Evolutionary conservation across 2,329 filamentous ascomycete species (phyloP).

Genomic region (Alternaria sp.): DNA sequence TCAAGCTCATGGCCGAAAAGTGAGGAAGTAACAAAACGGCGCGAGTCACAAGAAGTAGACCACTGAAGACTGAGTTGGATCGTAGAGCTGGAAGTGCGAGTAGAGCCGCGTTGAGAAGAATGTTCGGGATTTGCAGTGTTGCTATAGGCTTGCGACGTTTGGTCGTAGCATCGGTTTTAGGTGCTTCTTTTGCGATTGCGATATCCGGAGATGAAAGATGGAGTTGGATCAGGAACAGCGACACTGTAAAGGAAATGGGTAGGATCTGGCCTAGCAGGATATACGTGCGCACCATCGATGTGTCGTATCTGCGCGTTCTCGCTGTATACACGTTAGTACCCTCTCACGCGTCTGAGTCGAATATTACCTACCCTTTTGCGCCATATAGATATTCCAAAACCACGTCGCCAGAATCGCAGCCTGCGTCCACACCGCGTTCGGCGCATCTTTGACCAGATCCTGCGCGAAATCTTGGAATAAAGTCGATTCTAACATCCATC

Average conservation of each 20-base stretch:
- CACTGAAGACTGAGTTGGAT: conserved; percentile 22
- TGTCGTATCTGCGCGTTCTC: conserved; percentile 14
- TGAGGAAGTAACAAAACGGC: conserved; percentile 33
- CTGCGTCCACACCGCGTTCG: conserved; percentile 37
- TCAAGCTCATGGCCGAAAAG: conserved; percentile 20
- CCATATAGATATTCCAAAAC: conserved; percentile 42
- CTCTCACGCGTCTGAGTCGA: background rate
- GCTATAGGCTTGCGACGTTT: conserved; percentile 18
- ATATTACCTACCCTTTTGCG: conserved; percentile 25
- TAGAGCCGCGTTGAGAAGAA: conserved; percentile 33
- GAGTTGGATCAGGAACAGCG: conserved; percentile 36
- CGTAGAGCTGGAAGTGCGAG: conserved; percentile 28
- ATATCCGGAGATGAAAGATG: conserved; percentile 30
- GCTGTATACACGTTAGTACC: conserved; percentile 16
- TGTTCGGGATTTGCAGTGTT: conserved; percentile 31
- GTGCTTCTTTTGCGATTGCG: background rate
- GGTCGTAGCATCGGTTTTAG: background rate
- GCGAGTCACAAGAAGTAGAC: conserved; percentile 27
- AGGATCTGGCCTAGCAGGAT: conserved; percentile 39
- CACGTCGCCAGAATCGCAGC: conserved; percentile 33
- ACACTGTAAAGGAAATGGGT: conserved; percentile 34
- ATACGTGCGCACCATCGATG: conserved; percentile 24
- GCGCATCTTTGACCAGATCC: conserved; percentile 33
- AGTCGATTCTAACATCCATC: conserved; percentile 37
- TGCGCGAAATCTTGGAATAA: conserved; percentile 39